Base-by-base conservation (phyloP, 331 rosid genomes). In the Arachis monticola region DNA sequence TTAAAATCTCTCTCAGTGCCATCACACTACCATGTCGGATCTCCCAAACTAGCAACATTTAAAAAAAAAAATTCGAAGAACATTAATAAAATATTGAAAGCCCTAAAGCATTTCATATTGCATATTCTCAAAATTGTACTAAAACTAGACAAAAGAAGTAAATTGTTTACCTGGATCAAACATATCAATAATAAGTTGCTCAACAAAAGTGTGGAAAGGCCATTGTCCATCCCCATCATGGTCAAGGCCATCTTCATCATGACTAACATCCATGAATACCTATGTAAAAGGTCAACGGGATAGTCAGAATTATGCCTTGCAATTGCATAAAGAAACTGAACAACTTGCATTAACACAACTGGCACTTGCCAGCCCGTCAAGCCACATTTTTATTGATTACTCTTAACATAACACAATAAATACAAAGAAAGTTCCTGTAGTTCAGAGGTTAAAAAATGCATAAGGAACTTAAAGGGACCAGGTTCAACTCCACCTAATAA, bases 21-120 rank as follows among this genome's bases (percentile, higher is more conserved):
- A 94, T 94, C 79, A 94, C 96, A 64, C 97, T 85, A 44, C 99
- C 99, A 87, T 94, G 99, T 50, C 97, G 97, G 31, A 94, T 74
- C 84, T 92, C 99, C 99, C 99, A 94, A 79, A 87, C 99, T 94
- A 87, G 57, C 64, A 81, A 8, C 69, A 76, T 65, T 27, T 77
- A 60, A 80, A 66, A 69, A 50, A 64, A 2, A 45, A 76, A 11
- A 80, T 35, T 70, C 67, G 13, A 65, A 77, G 51, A 27, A 41
- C 53, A 79, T 72, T 3, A 60, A 70, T 31, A 60, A 60, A 56
- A 59, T 31, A 42, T 51, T 63, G 52, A 47, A 72, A 72, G 6
- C 57, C 10, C 52, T 13, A 31, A 5, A 17, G 7, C 41, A 67
- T 30, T 48, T 32, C 14, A 59, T 10, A 41, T 62, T 14, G 61